Conservation (phyloP, 2,329 filamentous ascomycete genomes). For the Sclerotinia trifoliorum region DNA sequence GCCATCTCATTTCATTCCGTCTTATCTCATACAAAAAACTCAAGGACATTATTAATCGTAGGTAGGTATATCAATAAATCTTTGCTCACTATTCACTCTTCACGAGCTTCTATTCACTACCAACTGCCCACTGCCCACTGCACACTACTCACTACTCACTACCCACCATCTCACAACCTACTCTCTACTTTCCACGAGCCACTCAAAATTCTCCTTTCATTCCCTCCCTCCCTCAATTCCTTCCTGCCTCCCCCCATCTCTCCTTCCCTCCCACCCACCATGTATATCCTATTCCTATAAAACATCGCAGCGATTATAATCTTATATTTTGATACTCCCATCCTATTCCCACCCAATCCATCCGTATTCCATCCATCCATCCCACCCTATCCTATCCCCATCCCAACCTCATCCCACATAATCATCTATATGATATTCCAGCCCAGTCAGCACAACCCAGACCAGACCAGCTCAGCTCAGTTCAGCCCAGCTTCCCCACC, state of each 20-base stretch:
- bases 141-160: neutral
- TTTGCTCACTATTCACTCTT: too few relatives aligned
- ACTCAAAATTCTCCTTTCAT: neutral
- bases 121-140: too few relatives aligned
- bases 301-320: neutral
- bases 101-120: too few relatives aligned
- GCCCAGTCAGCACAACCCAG: too few relatives aligned
- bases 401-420: neutral
- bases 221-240: too few relatives aligned
- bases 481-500: neutral
- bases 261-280: neutral
- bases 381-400: too few relatives aligned
- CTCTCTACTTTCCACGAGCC: neutral
- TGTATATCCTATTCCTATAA: conserved; percentile 9
- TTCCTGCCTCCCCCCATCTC: neutral
- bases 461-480: neutral
- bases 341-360: too few relatives aligned
- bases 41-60: neutral
- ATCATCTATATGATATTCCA: neutral
- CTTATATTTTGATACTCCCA: neutral
- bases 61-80: neutral
- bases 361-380: too few relatives aligned
- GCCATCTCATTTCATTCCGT: too few relatives aligned
- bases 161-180: too few relatives aligned
- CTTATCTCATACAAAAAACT: neutral